Percentiles rank a stretch among this genome's conserved stretches.
These are phyloP conservation scores for Sarocladium strictum DNA, from an alignment of 2,329 filamentous ascomycete species.

Conservation along the genomic window DNA sequence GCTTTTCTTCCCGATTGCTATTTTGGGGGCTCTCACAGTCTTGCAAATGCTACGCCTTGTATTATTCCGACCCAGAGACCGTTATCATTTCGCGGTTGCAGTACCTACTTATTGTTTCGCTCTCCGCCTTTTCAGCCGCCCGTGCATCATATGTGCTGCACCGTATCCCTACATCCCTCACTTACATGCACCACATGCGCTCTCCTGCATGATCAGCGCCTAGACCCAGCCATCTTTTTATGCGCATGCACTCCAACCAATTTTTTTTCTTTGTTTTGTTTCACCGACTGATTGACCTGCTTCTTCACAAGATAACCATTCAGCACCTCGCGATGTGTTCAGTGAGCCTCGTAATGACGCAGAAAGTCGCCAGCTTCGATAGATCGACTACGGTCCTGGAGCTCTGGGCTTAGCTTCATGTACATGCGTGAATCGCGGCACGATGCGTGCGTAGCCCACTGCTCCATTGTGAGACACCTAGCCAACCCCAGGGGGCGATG, in stretches of 20 bases:
- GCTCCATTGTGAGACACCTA: background rate
- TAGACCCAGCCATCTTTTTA: conserved; percentile 7
- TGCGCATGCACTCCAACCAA: background rate
- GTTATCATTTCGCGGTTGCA: too few species aligned
- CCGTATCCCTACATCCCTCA: background rate
- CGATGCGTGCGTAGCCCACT: background rate
- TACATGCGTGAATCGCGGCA: conserved; percentile 7
- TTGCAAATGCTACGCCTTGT: too few species aligned
- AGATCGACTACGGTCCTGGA: background rate
- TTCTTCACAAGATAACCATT: background rate
- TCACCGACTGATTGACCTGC: background rate
- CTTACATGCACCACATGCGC: conserved; percentile 6
- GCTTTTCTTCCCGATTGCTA: too few species aligned
- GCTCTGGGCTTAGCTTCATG: background rate
- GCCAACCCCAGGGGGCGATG: background rate
- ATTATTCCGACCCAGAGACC: too few species aligned
- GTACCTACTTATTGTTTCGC: conserved; percentile 4
- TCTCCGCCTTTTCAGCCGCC: conserved; percentile 9
- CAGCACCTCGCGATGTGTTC: background rate
- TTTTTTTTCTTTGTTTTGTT: background rate
- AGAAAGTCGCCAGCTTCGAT: background rate
- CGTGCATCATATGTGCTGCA: background rate
- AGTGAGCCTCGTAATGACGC: background rate
- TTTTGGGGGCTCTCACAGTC: background rate
- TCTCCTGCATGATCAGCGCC: conserved; percentile 9